Evolutionary conservation across 768 basidiomycete species (phyloP), one percentile per base, ranked within the genome.

Genomic region (Dictyophora rubrovolvata): DNA sequence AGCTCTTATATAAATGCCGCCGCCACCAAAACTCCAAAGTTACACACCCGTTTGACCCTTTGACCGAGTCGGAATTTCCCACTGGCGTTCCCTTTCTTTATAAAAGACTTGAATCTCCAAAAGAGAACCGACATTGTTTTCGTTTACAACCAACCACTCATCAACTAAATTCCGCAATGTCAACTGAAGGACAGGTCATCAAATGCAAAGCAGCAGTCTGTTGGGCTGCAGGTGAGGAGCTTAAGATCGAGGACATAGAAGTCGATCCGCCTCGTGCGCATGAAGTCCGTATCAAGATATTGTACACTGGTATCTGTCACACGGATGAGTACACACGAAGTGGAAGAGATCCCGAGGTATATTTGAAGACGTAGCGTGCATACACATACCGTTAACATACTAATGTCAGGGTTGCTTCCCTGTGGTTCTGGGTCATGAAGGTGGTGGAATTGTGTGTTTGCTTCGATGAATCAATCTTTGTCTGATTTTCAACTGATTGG

Each of bases 261-360:
- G 96, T 99, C 20, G 89, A 88, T 18, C 94, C 95, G 52, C 96
- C 96, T 42, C 77, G 75, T 62, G 85, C 87, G 34, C 79, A 87
- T 71, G 96, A 99, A 78, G 96, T 99, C 67, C 78, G 96, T 61
- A 91, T 99, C 70, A 81, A 85, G 66, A 92, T 99, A 65, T 78
- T 95, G 22, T 82, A 92, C 77, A 96, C 93, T 51, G 96, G 94
- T 62, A 88, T 99, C 69, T 99, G 96, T 74, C 94, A 98, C 72
- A 97, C 95, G 67, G 94, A 98, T 68, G 93, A 94, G 69, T 98
- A 94, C 76, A 94, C 93, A 62, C 86, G 93, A 69, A 93, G 91
- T 69, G 93, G 94, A 59, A 88, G 88, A 72, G 95, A 99, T 70
- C 85, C 93, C 48, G 96, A 98, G 81, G 94, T 87, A 69, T 55